Evolutionary conservation across 2,329 filamentous ascomycete genomes (phyloP).

Genomic region (Ophiostoma sp.): DNA sequence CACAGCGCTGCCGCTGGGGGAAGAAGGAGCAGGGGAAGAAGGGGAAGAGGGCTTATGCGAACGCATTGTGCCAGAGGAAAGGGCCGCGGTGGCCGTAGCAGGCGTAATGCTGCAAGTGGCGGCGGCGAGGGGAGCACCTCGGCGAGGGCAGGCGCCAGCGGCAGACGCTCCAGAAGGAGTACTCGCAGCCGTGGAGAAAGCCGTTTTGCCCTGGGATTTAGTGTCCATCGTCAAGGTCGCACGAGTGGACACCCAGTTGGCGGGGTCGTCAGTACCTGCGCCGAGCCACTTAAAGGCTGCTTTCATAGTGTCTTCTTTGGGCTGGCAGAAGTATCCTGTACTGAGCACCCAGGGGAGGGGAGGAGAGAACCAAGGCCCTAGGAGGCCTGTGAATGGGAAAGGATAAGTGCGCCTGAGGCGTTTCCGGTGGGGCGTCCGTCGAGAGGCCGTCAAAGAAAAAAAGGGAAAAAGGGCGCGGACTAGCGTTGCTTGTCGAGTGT

Average conservation of each 20-base stretch:
- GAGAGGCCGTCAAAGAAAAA: conserved; percentile 14
- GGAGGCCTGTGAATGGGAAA: conserved; percentile 4
- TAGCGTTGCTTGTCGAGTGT: conserved; percentile 10
- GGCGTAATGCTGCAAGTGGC: conserved; percentile 20
- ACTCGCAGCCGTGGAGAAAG: neutral
- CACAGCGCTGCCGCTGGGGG: conserved; percentile 5
- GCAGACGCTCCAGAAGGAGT: neutral
- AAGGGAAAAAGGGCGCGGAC: conserved; percentile 19
- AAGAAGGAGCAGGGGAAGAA: neutral
- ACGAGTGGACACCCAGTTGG: conserved; percentile 22
- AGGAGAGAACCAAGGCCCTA: conserved; percentile 6
- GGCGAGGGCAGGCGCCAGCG: conserved; percentile 10
- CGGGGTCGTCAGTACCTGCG: conserved; percentile 30
- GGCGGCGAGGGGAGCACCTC: conserved; percentile 11
- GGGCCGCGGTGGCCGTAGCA: conserved; percentile 11
- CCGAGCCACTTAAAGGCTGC: conserved; percentile 25
- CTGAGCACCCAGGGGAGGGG: neutral
- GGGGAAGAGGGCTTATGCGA: neutral
- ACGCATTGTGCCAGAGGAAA: neutral
- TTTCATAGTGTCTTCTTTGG: conserved; percentile 20
- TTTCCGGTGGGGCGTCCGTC: conserved; percentile 26
- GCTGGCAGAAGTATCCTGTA: conserved; percentile 8
- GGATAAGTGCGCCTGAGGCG: neutral
- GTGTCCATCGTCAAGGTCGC: conserved; percentile 13
- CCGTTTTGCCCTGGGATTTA: neutral